Conservation (phyloP, 441 rosid genomes). For the Gossypium laxum region DNA sequence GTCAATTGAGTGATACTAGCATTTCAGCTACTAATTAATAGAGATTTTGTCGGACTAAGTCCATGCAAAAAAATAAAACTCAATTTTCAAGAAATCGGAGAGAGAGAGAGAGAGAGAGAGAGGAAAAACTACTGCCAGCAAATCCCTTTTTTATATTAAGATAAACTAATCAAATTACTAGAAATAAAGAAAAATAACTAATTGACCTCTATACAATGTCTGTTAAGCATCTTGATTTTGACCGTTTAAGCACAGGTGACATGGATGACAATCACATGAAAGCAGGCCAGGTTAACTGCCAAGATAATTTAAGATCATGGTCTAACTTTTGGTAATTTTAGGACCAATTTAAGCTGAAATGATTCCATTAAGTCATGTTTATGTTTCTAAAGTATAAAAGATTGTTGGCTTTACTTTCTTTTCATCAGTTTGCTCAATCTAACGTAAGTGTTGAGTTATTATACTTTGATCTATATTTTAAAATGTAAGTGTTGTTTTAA, state of each 20-base stretch:
- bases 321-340: neutral
- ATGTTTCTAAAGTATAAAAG: neutral
- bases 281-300: neutral
- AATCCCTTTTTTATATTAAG: neutral
- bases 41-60: neutral
- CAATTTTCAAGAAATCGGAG: neutral
- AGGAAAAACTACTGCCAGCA: neutral
- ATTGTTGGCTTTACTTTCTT: neutral
- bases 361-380: neutral
- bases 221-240: neutral
- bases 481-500: slow-evolving; percentile 1
- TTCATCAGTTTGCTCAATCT: neutral
- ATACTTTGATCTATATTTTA: neutral
- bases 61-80: neutral
- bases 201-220: neutral
- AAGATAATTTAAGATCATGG: neutral
- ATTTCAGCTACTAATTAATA: neutral
- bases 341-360: neutral
- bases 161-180: neutral
- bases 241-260: neutral
- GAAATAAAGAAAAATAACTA: neutral
- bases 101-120: neutral
- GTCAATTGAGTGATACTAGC: slow-evolving; percentile 17
- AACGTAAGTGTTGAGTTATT: neutral
- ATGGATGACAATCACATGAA: neutral